These are phyloP conservation scores for Scorias spongiosa DNA, from an alignment of 2,329 filamentous ascomycete genomes.

Conservation along the genomic window DNA sequence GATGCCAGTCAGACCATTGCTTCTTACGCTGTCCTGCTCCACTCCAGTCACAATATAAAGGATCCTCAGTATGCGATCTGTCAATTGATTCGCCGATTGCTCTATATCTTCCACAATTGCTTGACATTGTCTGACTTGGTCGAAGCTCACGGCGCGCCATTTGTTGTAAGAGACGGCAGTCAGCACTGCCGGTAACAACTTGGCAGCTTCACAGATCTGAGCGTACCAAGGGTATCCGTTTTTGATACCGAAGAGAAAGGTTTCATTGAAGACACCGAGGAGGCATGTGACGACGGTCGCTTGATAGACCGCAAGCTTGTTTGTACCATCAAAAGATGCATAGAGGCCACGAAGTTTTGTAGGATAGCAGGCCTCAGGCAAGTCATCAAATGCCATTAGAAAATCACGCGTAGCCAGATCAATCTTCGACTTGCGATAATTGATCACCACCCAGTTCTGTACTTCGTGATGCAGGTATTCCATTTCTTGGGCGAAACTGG, in stretches of 20 bases:
- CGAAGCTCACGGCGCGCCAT: conserved; percentile 51
- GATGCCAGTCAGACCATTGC: conserved; percentile 12
- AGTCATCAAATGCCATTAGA: conserved; percentile 8
- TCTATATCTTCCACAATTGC: conserved; percentile 9
- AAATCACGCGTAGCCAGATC: conserved; percentile 10
- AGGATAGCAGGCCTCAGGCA: conserved; percentile 7
- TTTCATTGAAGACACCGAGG: conserved; percentile 45
- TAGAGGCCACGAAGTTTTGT: conserved; percentile 28
- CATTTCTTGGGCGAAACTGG: conserved; percentile 49
- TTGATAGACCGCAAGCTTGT: conserved; percentile 49
- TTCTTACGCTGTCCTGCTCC: conserved; percentile 8
- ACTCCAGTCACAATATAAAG: conserved; percentile 14
- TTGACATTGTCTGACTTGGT: conserved; percentile 39
- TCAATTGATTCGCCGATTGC: conserved; percentile 9
- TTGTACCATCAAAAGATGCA: conserved; percentile 36
- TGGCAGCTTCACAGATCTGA: conserved; percentile 9
- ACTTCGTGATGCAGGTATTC: conserved; percentile 46
- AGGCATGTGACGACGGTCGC: conserved; percentile 45
- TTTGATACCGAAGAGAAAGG: conserved; percentile 48
- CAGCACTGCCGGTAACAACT: conserved; percentile 11
- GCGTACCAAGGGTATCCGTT: conserved; percentile 25
- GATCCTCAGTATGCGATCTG: conserved; percentile 12
- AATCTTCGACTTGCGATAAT: conserved; percentile 49
- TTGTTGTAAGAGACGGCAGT: conserved; percentile 41
- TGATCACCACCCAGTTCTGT: conserved; percentile 59